Base-by-base conservation (phyloP, 192 early-diverging fungal genomes). In the Spizellomyces punctatus region DNA sequence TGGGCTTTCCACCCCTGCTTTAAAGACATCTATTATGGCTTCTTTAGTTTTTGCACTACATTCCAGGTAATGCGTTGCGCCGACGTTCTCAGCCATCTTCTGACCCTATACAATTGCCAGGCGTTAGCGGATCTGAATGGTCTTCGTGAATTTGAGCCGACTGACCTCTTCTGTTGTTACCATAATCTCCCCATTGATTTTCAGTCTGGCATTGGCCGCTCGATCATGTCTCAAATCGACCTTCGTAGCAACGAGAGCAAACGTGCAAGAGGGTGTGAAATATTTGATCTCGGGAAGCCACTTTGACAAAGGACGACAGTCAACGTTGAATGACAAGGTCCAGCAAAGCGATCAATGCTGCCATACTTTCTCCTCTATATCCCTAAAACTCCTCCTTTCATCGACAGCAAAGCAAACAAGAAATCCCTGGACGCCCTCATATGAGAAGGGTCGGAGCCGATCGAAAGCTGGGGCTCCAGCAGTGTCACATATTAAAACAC, bases 21-120 rank as follows among this genome's bases (percentile, higher is more conserved):
- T n/a, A 54, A 54, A n/a, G 50, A 54, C 50, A 54, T 54, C 50
- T 1, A 54, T 0, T 12, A 54, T 4, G 14, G 14, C 59, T 4
- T 41, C 59, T 14, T 61, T 17, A 17, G 48, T 66, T 10, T 57
- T 42, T 44, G 77, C 72, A 54, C 79, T 81, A 65, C 76, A 77
- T 67, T 81, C 79, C 22, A 59, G 16, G 46, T 81, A 81, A 8
- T 64, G 47, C 63, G 57, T 71, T 2, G 79, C 79, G 8, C 67
- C 62, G n/a, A 81, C 70, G 46, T 56, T 6, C 54, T 47, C 19
- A 6, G 76, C 76, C 68, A 77, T 67, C 8, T 8, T 60, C 19
- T 48, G 60, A 36, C 27, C 27, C 27, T 36, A 36, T 36, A 36
- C 1, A 36, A 36, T 36, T 36, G 27, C 27, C 27, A 36, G 27